Evolutionary conservation across 2,329 filamentous ascomycete genomes (phyloP).

Genomic region (Juglanconis sp.): DNA sequence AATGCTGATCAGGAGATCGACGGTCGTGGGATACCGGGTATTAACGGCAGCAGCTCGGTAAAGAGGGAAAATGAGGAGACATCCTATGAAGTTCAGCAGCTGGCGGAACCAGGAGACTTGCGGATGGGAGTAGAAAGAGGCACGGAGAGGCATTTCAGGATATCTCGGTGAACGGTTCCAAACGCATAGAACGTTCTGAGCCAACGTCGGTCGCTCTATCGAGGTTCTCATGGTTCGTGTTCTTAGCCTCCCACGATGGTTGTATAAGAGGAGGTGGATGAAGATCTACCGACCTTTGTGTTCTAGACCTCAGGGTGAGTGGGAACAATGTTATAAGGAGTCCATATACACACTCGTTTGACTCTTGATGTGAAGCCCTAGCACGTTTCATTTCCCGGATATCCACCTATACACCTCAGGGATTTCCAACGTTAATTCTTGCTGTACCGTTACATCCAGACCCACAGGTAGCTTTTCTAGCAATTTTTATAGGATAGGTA

Average conservation of each 20-base stretch:
- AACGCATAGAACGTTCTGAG: neutral
- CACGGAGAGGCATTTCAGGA: neutral
- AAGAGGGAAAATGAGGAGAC: slow-evolving; percentile 22
- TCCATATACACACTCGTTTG: too few species aligned
- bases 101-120: slow-evolving; percentile 19
- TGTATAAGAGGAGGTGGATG: neutral
- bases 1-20: slow-evolving; percentile 27
- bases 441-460: too few species aligned
- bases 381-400: neutral
- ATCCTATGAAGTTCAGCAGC: slow-evolving; percentile 26
- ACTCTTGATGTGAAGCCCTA: neutral
- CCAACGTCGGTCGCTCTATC: neutral
- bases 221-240: neutral
- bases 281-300: neutral
- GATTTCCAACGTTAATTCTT: too few species aligned
- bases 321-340: too few species aligned
- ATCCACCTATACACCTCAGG: neutral
- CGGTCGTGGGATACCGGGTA: slow-evolving; percentile 24
- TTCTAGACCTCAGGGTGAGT: too few species aligned
- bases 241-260: too few species aligned
- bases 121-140: neutral
- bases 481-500: too few species aligned
- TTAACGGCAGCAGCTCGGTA: slow-evolving; percentile 24
- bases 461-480: too few species aligned
- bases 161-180: neutral